Base-by-base conservation (phyloP, 306 rosid species). In the Chamaecrista fasciculata region DNA sequence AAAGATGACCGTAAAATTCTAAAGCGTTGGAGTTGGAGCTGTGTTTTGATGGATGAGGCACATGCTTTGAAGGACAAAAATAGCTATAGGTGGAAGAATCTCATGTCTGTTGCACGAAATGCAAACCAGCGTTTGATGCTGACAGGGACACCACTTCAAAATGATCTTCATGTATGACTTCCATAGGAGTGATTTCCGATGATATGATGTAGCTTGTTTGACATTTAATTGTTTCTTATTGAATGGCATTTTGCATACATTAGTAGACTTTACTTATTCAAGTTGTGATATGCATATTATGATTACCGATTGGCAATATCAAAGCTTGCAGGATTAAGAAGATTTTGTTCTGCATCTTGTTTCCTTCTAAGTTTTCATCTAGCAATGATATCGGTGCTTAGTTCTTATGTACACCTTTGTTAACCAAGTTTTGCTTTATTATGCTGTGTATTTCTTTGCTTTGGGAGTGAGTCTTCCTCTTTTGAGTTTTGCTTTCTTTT, bases 41-140 rank as follows among this genome's bases (percentile, higher is more conserved):
- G 96, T 80, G 97, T 94, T 75, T 88, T 94, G 66, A 94, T 94
- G 99, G 97, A 94, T 15, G 97, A 94, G 83, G 99, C 99, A 56
- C 99, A 94, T 86, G 99, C 96, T 52, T 83, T 94, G 84, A 94
- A 94, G 87, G 96, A 94, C 77, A 94, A 81, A 81, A 88, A 74
- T 75, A 94, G 97, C 81, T 90, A 80, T 72, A 84, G 99, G 89
- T 94, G 97, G 97, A 91, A 94, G 80, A 94, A 91, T 75, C 82
- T 94, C 67, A 94, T 85, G 97, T 80, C 87, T 78, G 96, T 94
- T 71, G 96, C 97, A 65, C 84, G 88, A 73, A 90, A 83, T 82
- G 97, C 97, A 1, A 88, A 88, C 76, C 99, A 85, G 79, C 97
- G 96, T 18, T 82, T 94, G 82, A 94, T 91, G 99, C 81, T 94